Evolutionary conservation across 2,329 filamentous ascomycete species (phyloP).

Genomic region (Clonostachys rosea): DNA sequence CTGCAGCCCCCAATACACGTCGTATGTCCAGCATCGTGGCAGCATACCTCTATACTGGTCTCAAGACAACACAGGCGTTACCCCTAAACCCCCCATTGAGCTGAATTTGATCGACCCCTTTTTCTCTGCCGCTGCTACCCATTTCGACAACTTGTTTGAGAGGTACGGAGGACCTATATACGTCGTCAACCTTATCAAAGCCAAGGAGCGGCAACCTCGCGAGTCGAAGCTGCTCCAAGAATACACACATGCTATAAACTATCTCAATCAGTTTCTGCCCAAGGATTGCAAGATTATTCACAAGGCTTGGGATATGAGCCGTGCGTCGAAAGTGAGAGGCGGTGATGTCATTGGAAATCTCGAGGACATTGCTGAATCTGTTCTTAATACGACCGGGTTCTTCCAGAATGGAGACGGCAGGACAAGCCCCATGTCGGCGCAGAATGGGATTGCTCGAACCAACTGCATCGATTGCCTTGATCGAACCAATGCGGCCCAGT

Average conservation of each 20-base stretch:
- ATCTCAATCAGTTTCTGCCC: conserved; percentile 92
- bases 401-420: conserved; percentile 85
- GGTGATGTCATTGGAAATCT: conserved; percentile 93
- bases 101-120: conserved; percentile 95
- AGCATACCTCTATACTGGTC: conserved; percentile 98
- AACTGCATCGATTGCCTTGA: conserved; percentile 99
- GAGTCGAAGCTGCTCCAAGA: conserved; percentile 89
- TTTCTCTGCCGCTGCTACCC: conserved; percentile 85
- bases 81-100: conserved; percentile 94
- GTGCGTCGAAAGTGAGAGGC: conserved; percentile 85
- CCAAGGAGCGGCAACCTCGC: conserved; percentile 79
- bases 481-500: conserved; percentile 94
- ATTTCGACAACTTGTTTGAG: conserved; percentile 93
- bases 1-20: conserved; percentile 87
- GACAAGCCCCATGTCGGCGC: conserved; percentile 60
- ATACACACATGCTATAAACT: conserved; percentile 81
- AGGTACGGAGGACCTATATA: conserved; percentile 91
- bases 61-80: conserved; percentile 91
- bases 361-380: conserved; percentile 83
- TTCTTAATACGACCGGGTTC: conserved; percentile 82
- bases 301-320: conserved; percentile 97
- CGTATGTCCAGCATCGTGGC: conserved; percentile 92
- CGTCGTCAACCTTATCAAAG: conserved; percentile 85
- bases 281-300: conserved; percentile 82
- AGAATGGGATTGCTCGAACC: conserved; percentile 89